These are phyloP conservation scores for Phytopythium aichiense DNA, from an alignment of 352 stramenopile genomes.

Conservation along the genomic window DNA sequence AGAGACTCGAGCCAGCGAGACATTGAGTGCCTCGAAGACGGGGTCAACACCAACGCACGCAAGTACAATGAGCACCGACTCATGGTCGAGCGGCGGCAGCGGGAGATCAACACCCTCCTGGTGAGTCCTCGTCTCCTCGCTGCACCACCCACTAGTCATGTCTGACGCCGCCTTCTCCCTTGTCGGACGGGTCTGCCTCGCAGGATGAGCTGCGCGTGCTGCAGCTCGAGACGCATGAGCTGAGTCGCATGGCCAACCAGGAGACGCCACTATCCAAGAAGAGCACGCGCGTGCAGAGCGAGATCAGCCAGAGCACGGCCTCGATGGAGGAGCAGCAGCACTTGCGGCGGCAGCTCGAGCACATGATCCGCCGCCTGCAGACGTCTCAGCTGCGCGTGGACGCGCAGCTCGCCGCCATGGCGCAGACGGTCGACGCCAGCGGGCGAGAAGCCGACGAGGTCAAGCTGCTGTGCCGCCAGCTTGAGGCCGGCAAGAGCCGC, in stretches of 20 bases:
- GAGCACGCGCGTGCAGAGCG: constrained; percentile 56
- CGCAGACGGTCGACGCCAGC: constrained; percentile 59
- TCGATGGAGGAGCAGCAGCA: constrained; percentile 85
- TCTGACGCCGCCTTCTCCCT: not conserved
- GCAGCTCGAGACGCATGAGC: constrained; percentile 63
- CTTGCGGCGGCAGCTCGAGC: constrained; percentile 59
- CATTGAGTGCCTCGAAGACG: constrained; percentile 64
- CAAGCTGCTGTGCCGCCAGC: constrained; percentile 66
- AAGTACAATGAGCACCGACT: constrained; percentile 85
- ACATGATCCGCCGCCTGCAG: constrained; percentile 79
- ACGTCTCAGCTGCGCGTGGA: constrained; percentile 70
- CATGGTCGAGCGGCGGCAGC: constrained; percentile 51
- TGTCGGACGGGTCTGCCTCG: not conserved
- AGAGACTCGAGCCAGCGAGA: constrained; percentile 46
- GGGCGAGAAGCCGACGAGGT: constrained; percentile 65
- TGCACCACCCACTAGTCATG: too few relatives aligned
- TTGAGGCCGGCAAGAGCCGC: constrained; percentile 69
- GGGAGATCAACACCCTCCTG: constrained; percentile 58
- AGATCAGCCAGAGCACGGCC: constrained; percentile 63
- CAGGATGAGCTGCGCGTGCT: constrained; percentile 67
- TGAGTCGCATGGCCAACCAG: constrained; percentile 73
- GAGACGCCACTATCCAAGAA: constrained; percentile 74
- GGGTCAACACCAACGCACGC: constrained; percentile 59
- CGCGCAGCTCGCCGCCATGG: constrained; percentile 63
- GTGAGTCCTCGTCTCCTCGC: constrained; percentile 10